Conservation (phyloP, 768 basidiomycete genomes). For the Suillus sp. region DNA sequence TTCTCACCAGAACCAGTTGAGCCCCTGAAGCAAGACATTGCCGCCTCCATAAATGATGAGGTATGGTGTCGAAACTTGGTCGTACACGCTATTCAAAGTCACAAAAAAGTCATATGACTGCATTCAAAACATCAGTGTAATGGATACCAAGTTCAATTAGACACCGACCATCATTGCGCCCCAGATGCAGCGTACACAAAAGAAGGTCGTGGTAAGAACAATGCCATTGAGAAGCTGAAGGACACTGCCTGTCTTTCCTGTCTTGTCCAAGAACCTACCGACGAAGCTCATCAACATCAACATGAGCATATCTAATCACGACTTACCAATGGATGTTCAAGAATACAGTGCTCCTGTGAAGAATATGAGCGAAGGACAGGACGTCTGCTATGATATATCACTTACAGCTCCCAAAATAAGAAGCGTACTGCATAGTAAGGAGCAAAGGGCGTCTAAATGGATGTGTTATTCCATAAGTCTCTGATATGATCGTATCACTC, state of each 20-base stretch:
- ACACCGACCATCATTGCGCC: constrained; percentile 52
- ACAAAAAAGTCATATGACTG: constrained; percentile 71
- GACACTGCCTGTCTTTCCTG: constrained; percentile 64
- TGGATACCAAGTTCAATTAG: background rate
- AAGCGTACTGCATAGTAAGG: constrained; percentile 79
- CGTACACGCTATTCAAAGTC: constrained; percentile 56
- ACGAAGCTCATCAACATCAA: constrained; percentile 2
- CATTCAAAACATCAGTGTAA: constrained; percentile 4
- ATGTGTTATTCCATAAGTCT: background rate
- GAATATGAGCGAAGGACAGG: constrained; percentile 10
- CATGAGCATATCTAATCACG: background rate
- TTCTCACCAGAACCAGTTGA: constrained; percentile 84
- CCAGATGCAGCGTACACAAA: constrained; percentile 68
- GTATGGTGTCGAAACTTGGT: constrained; percentile 54
- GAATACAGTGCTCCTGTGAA: constrained; percentile 74
- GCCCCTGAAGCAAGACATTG: constrained; percentile 64
- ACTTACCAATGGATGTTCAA: constrained; percentile 84
- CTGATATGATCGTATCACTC: constrained; percentile 29
- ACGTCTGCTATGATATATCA: constrained; percentile 10
- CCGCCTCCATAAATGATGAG: constrained; percentile 54
- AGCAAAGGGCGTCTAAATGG: constrained; percentile 64
- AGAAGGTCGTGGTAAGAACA: constrained; percentile 66
- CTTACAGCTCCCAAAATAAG: constrained; percentile 80
- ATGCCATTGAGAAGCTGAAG: constrained; percentile 75
- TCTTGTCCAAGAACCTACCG: constrained; percentile 76